Evolutionary conservation across 306 rosid species (phyloP).

Genomic region (Vigna hirtella): DNA sequence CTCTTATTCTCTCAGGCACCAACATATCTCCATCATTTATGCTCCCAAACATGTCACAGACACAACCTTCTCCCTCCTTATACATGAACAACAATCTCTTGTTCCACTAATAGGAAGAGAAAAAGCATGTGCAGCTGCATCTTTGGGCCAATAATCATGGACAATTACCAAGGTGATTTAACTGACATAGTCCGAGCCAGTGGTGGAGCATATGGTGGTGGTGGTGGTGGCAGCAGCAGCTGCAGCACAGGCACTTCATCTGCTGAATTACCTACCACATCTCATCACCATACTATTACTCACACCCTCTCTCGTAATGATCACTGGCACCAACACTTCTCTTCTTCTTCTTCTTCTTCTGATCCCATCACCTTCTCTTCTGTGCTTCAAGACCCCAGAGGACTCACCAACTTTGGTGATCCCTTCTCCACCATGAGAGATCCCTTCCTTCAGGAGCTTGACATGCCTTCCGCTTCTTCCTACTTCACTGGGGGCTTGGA

Average conservation of each 20-base stretch:
- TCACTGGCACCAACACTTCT: slow-evolving; percentile 39
- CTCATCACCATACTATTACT: slow-evolving; percentile 32
- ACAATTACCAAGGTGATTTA: slow-evolving; percentile 85
- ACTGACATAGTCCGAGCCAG: slow-evolving; percentile 75
- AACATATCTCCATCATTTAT: slow-evolving; percentile 7
- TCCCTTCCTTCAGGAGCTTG: slow-evolving; percentile 70
- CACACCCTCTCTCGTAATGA: slow-evolving; percentile 25
- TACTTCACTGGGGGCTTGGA: slow-evolving; percentile 43
- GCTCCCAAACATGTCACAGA: slow-evolving; percentile 33
- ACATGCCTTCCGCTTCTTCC: slow-evolving; percentile 32
- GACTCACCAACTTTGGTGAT: slow-evolving; percentile 62
- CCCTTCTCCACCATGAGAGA: slow-evolving; percentile 76
- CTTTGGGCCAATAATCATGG: slow-evolving; percentile 54
- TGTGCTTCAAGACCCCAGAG: slow-evolving; percentile 41
- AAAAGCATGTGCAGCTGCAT: slow-evolving; percentile 63
- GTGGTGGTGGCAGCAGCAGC: neutral
- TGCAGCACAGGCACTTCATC: slow-evolving; percentile 30
- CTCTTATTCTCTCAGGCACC: neutral
- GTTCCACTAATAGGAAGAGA: neutral
- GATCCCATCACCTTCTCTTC: slow-evolving; percentile 53
- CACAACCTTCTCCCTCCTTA: neutral
- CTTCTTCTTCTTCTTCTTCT: slow-evolving; percentile 25
- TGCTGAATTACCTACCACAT: slow-evolving; percentile 23
- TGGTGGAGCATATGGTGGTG: slow-evolving; percentile 42
- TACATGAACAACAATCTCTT: slow-evolving; percentile 19